A percentile compares a stretch with the other conserved stretches of the same genome.
These are phyloP conservation scores for Metschnikowia lochheadii DNA, from an alignment of 805 yeast species.

Conservation along the genomic window DNA sequence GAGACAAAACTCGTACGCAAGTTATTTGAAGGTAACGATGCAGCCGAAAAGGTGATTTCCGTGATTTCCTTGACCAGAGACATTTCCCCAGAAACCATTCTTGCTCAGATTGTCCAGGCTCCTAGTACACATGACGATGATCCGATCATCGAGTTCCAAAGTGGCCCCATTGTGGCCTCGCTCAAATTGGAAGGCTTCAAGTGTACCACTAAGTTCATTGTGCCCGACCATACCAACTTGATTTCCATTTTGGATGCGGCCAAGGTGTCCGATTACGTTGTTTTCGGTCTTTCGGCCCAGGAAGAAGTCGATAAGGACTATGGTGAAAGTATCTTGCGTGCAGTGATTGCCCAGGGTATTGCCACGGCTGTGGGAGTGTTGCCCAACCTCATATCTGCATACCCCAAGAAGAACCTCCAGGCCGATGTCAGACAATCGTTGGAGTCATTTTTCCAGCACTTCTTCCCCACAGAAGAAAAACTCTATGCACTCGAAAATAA, in stretches of 20 bases:
- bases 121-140: conserved; percentile 21
- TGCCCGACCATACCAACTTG: conserved; percentile 66
- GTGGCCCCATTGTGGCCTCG: conserved; percentile 48
- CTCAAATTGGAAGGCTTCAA: conserved; percentile 63
- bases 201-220: conserved; percentile 65
- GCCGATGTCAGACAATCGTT: conserved; percentile 49
- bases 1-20: conserved; percentile 57
- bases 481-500: conserved; percentile 64
- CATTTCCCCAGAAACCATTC: conserved; percentile 52
- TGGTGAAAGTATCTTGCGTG: conserved; percentile 88
- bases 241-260: conserved; percentile 78
- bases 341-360: conserved; percentile 88
- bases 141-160: conserved; percentile 17
- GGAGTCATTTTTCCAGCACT: conserved; percentile 38
- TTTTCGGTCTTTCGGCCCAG: conserved; percentile 84
- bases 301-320: conserved; percentile 73
- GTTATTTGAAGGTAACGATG: conserved; percentile 73
- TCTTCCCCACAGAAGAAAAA: conserved; percentile 67
- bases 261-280: conserved; percentile 81
- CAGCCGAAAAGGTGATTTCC: conserved; percentile 81
- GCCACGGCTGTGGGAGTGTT: conserved; percentile 77
- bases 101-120: conserved; percentile 45
- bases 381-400: conserved; percentile 63
- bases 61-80: conserved; percentile 77
- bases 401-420: conserved; percentile 73